Evolutionary conservation across 139 green algal genomes (phyloP).

Genomic region (Diplosphaera chodatii): DNA sequence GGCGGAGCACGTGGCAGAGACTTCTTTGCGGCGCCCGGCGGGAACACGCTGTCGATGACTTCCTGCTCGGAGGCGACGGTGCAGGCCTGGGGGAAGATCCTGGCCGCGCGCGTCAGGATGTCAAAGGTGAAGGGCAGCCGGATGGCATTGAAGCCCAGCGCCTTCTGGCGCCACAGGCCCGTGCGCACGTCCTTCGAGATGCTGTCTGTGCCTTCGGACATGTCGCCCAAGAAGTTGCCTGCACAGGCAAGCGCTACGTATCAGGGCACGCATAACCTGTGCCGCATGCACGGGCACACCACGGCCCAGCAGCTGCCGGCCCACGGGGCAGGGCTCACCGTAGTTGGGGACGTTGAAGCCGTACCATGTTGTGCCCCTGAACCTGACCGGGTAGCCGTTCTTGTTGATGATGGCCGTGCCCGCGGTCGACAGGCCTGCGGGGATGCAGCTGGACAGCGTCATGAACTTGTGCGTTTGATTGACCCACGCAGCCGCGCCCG

Average conservation of each 20-base stretch:
- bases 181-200: not conserved
- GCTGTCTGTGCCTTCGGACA: constrained; percentile 2
- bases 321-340: too few species aligned
- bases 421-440: not conserved
- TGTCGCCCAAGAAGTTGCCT: constrained; percentile 8
- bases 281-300: too few species aligned
- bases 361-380: not conserved
- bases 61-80: not conserved
- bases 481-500: too few species aligned
- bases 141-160: constrained; percentile 5
- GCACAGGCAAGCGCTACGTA: too few species aligned
- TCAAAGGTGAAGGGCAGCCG: constrained; percentile 3
- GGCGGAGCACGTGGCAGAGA: too few species aligned
- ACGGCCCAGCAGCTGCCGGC: too few species aligned
- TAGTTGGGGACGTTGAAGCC: not conserved
- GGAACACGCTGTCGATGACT: not conserved
- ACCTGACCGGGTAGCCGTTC: not conserved
- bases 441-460: too few species aligned
- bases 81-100: not conserved
- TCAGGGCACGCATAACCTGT: too few species aligned
- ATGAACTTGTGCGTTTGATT: too few species aligned
- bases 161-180: not conserved
- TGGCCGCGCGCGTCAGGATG: not conserved
- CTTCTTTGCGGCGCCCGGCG: not conserved
- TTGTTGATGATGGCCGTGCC: not conserved